Evolutionary conservation across 257 asterid genomes (phyloP).

Genomic region (Coffea eugenioides): DNA sequence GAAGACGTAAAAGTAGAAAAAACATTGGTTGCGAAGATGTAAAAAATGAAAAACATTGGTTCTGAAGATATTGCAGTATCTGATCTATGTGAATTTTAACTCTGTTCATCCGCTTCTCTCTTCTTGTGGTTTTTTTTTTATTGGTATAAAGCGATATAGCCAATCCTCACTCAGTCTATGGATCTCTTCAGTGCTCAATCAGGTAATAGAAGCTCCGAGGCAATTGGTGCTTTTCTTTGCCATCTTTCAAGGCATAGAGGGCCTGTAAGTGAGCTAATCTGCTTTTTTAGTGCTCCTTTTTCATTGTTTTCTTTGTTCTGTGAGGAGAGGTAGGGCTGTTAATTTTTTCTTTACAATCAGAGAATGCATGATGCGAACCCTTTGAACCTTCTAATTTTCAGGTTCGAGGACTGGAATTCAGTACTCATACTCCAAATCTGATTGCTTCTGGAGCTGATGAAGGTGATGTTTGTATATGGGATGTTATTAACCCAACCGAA

Average conservation of each 20-base stretch:
- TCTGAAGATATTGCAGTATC: neutral
- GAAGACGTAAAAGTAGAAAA: too few relatives aligned
- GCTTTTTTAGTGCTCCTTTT: neutral
- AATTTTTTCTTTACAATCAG: neutral
- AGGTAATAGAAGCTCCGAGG: constrained; percentile 48
- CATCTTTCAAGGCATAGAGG: constrained; percentile 83
- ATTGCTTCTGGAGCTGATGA: constrained; percentile 99
- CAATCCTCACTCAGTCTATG: neutral
- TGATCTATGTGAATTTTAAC: neutral
- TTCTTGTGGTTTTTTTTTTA: neutral
- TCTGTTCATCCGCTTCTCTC: neutral
- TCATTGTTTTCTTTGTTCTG: neutral
- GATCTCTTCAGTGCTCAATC: constrained; percentile 41
- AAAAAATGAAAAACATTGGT: too few relatives aligned
- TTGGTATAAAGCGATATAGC: neutral
- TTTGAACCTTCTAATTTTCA: constrained; percentile 24
- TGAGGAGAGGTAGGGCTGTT: neutral
- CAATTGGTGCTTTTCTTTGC: constrained; percentile 56
- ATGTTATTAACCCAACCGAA: constrained; percentile 68
- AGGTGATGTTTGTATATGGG: constrained; percentile 97
- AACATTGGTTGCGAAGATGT: too few relatives aligned
- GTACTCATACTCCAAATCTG: constrained; percentile 61
- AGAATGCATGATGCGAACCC: constrained; percentile 13
- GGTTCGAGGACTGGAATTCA: constrained; percentile 96
- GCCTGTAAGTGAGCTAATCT: constrained; percentile 63